These are phyloP conservation scores for Melocanna baccifera DNA, from an alignment of 176 grass and related monocot genomes.

Conservation along the genomic window DNA sequence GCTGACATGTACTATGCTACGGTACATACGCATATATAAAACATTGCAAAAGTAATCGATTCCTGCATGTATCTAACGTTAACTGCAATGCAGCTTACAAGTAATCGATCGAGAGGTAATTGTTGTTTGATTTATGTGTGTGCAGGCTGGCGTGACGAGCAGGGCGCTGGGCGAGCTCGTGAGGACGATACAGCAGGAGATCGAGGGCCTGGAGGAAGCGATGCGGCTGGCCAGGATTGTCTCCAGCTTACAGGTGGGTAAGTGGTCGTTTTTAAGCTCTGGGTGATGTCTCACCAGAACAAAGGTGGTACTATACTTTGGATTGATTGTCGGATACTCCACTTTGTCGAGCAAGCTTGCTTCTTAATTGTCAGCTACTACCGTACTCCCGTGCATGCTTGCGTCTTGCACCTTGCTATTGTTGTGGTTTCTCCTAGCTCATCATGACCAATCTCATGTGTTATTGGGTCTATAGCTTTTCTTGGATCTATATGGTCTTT, in stretches of 20 bases:
- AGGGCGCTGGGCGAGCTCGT: constrained; percentile 42
- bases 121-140: neutral
- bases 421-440: neutral
- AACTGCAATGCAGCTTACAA: neutral
- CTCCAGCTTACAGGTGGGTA: constrained; percentile 57
- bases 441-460: neutral
- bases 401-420: neutral
- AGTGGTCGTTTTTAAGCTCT: constrained; percentile 9
- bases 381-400: neutral
- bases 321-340: constrained; percentile 11
- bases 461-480: neutral
- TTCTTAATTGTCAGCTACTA: neutral
- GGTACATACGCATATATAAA: constrained; percentile 23
- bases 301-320: neutral
- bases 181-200: constrained; percentile 56
- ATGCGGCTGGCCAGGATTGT: constrained; percentile 51
- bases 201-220: constrained; percentile 69
- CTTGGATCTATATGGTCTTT: neutral
- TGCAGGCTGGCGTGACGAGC: constrained; percentile 49
- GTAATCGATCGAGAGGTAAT: neutral
- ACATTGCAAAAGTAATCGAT: neutral
- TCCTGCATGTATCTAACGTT: neutral
- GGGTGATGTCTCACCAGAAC: neutral
- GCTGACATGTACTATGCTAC: constrained; percentile 48
- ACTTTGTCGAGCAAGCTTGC: neutral